Conservation (phyloP, 139 green algal genomes). For the Chlorella sorokiniana region DNA sequence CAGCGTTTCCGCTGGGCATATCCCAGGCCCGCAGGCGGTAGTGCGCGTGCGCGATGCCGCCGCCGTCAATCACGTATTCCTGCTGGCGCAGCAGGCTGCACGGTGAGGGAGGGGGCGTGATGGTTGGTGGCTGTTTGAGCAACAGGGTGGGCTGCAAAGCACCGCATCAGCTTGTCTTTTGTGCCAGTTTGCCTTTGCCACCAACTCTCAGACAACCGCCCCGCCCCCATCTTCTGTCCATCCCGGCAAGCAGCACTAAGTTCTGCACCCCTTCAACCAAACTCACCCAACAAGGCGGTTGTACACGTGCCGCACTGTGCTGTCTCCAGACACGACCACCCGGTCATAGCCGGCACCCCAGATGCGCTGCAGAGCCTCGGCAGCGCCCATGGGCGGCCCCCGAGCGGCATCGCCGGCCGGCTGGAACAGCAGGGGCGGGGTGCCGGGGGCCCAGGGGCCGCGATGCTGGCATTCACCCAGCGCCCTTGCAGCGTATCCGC, state of each 20-base stretch:
- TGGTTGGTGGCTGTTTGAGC: neutral
- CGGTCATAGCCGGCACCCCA: slow-evolving; percentile 2
- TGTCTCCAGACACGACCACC: slow-evolving; percentile 5
- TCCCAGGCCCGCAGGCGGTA: slow-evolving; percentile 11
- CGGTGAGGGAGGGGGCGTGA: neutral
- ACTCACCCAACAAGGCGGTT: slow-evolving; percentile 19
- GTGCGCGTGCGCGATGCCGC: slow-evolving; percentile 16
- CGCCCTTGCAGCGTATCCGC: neutral
- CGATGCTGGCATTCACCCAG: neutral
- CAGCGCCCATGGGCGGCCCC: neutral
- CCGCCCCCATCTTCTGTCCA: too few species aligned
- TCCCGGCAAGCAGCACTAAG: too few species aligned
- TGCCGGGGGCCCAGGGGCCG: neutral
- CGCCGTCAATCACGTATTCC: neutral
- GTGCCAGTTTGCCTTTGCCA: too few species aligned
- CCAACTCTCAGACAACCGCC: too few species aligned
- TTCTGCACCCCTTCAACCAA: too few species aligned
- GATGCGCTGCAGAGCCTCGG: neutral
- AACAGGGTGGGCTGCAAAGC: too few species aligned
- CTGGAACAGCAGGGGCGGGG: slow-evolving; percentile 5
- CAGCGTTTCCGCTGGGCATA: too few species aligned
- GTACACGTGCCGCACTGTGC: slow-evolving; percentile 14
- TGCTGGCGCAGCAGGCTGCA: slow-evolving; percentile 17
- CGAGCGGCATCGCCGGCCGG: neutral
- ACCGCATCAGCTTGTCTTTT: too few species aligned